These are phyloP conservation scores for Lactarius sanguifluus DNA, from an alignment of 768 basidiomycete species.

Conservation along the genomic window DNA sequence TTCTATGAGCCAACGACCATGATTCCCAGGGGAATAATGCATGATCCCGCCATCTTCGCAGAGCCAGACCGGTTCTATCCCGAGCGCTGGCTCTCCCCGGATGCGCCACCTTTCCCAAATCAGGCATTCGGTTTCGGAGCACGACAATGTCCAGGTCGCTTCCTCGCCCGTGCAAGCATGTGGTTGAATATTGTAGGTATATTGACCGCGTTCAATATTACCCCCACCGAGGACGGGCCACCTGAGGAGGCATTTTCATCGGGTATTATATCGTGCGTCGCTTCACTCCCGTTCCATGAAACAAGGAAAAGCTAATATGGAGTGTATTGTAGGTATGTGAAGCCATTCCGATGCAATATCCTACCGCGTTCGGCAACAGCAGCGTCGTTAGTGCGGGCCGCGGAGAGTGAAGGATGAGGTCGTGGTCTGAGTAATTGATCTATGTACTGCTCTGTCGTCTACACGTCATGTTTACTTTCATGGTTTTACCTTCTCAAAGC, in stretches of 20 bases:
- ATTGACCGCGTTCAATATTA: not conserved
- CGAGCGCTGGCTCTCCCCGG: not conserved
- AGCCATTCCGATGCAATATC: conserved; percentile 4
- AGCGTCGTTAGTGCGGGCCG: not conserved
- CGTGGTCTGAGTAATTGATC: no score
- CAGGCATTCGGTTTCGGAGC: not conserved
- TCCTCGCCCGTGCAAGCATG: not conserved
- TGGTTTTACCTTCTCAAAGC: no score
- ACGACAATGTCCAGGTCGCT: not conserved
- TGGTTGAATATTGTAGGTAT: not conserved
- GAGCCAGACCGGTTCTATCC: no score
- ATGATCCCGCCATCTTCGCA: no score
- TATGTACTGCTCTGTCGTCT: no score
- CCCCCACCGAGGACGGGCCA: not conserved
- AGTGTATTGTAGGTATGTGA: not conserved
- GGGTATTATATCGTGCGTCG: not conserved
- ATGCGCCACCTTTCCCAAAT: not conserved
- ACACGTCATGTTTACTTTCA: no score
- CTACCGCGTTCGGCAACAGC: not conserved
- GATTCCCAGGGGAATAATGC: not conserved
- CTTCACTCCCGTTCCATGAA: not conserved
- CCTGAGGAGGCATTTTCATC: not conserved
- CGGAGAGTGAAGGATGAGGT: not conserved
- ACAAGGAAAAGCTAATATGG: not conserved
- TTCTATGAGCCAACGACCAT: not conserved